Conservation (phyloP, 129 eudicot genomes). For the Mikania micrantha region DNA sequence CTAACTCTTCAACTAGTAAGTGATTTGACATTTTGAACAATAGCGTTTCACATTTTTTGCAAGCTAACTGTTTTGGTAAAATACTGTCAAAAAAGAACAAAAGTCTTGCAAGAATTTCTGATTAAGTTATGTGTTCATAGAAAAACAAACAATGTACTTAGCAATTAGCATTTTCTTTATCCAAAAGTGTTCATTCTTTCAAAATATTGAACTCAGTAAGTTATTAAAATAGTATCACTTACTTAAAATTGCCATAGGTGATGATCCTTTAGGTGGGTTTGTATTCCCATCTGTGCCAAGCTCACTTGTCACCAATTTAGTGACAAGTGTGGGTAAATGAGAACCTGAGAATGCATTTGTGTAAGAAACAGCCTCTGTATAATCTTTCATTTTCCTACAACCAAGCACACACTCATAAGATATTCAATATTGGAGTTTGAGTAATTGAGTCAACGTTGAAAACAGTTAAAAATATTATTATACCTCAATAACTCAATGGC, state of each 20-base stretch:
- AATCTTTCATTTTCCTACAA: conserved; percentile 51
- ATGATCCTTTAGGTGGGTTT: conserved; percentile 50
- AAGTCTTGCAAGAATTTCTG: neutral
- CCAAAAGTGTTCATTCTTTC: neutral
- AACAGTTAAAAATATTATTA: neutral
- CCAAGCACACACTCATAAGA: neutral
- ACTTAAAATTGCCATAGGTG: conserved; percentile 64
- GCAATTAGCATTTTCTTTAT: neutral
- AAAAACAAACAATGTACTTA: neutral
- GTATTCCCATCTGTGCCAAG: conserved; percentile 33
- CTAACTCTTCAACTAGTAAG: neutral
- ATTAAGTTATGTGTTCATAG: neutral
- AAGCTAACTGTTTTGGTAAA: neutral
- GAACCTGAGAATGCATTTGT: conserved; percentile 57
- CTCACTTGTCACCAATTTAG: conserved; percentile 43
- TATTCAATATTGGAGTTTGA: neutral
- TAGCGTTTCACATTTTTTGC: neutral
- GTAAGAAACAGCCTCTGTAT: conserved; percentile 47
- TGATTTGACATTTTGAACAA: neutral
- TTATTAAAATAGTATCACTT: conserved; percentile 19
- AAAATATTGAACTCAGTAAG: neutral
- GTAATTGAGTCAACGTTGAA: neutral
- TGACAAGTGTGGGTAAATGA: conserved; percentile 38
- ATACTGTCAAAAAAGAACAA: neutral
- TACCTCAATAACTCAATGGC: conserved; percentile 63